Conservation (phyloP, 23 red algal species). For the Pyropia haitanensis region DNA sequence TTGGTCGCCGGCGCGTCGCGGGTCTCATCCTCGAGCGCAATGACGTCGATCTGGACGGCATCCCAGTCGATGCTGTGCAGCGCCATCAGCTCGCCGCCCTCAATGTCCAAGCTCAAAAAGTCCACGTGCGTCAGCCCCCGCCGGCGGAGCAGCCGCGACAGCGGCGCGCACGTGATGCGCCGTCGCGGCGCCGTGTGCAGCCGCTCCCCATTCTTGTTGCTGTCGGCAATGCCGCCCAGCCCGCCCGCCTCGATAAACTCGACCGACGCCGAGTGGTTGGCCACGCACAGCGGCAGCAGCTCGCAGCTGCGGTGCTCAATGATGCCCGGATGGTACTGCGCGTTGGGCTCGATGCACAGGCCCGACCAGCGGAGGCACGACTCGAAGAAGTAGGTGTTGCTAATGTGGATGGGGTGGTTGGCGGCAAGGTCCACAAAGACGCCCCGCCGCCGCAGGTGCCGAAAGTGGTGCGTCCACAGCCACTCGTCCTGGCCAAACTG, state of each 20-base stretch:
- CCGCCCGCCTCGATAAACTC: slow-evolving; percentile 14
- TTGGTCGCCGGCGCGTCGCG: slow-evolving; percentile 6
- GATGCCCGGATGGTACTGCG: slow-evolving; percentile 13
- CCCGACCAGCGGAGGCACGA: slow-evolving; percentile 38
- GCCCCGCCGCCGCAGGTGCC: slow-evolving; percentile 20
- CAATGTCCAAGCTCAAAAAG: slow-evolving; percentile 43
- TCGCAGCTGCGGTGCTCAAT: slow-evolving; percentile 21
- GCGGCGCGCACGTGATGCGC: too few species aligned
- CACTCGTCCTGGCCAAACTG: slow-evolving; percentile 47
- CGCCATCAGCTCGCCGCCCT: slow-evolving; percentile 39
- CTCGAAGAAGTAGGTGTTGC: slow-evolving; percentile 52
- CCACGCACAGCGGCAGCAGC: slow-evolving; percentile 31
- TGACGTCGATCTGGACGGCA: slow-evolving; percentile 19
- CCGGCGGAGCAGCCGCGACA: too few species aligned
- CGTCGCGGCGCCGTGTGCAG: too few species aligned
- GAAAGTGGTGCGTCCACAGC: slow-evolving; percentile 39
- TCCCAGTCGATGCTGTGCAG: slow-evolving; percentile 56
- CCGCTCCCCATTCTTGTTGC: slow-evolving; percentile 59
- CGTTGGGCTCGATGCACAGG: slow-evolving; percentile 42
- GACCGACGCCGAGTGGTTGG: slow-evolving; percentile 10
- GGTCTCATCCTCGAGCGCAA: slow-evolving; percentile 20
- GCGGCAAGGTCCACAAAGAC: slow-evolving; percentile 41
- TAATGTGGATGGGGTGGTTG: slow-evolving; percentile 23
- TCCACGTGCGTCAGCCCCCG: background rate
- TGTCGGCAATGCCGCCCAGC: slow-evolving; percentile 25